Base-by-base conservation (phyloP, 2,329 filamentous ascomycete genomes). In the Pleomassaria siparia region DNA sequence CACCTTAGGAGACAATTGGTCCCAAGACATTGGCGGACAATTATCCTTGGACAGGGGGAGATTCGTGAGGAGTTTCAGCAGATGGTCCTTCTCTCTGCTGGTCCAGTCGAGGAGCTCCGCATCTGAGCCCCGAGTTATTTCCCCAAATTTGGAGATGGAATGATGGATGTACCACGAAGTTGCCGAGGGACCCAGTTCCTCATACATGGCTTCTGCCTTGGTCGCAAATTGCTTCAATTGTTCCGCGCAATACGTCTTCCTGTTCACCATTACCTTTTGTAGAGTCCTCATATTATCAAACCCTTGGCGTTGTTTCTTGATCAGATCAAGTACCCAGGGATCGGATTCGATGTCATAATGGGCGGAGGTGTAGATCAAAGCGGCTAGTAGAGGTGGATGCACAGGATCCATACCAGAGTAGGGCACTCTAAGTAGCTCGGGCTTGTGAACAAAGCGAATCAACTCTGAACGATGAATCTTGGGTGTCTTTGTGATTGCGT, bases 401-500 rank as follows among this genome's bases (percentile, higher is more conserved):
- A n/a, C 8, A 37, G 6, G 3, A 3, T 22, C 20, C 26, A 33
- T 45, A 66, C 73, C 11, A 2, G 49, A 37, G 35, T 64, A 67
- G 3, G 60, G 51, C 9, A 80, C 54, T 24, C 60, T 70, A 8
- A 66, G 44, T 26, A 91, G 69, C 9, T 74, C 63, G 1, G 90
- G 90, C n/a, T 75, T 81, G 55, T 89, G 85, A 2, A 87, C 84
- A 56, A 83, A 78, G 15, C 75, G 74, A n/a, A 88, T 66, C 2
- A 95, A 78, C 54, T 94, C 88, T 11, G 81, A 79, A 2, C 87
- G 80, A 61, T 91, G 82, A 1, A 79, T 60, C 2, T 80, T 85
- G 0, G 91, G 91, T 1, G 85, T 86, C 50, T 79, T 80, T 54
- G 86, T 88, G 25, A 81, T 74, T 1, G 89, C 81, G 63, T 91